Conservation (phyloP, 495 filamentous ascomycete genomes). For the Oidiodendron maius region DNA sequence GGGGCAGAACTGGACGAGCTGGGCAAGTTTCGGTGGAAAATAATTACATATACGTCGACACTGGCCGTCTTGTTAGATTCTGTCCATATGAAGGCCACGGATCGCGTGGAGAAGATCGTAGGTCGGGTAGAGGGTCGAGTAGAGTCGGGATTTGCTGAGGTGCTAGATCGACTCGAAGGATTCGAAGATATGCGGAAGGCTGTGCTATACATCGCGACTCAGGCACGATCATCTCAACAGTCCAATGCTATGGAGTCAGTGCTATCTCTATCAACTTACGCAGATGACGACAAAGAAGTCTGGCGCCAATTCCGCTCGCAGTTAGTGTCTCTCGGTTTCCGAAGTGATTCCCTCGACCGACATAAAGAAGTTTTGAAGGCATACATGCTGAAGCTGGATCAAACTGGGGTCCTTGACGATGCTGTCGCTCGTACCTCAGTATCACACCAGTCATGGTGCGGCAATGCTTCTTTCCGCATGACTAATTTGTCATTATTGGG, state of each 20-base stretch:
- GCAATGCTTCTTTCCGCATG: not conserved
- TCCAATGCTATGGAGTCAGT: not conserved
- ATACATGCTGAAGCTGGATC: not conserved
- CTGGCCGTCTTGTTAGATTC: not conserved
- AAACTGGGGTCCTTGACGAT: not conserved
- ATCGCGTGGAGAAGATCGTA: not conserved
- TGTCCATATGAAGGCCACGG: not conserved
- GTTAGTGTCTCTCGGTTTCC: not conserved
- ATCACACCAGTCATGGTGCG: not conserved
- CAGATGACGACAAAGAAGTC: not conserved
- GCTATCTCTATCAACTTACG: not conserved
- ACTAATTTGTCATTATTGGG: not conserved
- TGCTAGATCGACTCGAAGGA: not conserved
- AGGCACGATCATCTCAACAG: not conserved
- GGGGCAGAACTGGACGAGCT: conserved; percentile 9
- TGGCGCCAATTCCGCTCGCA: not conserved
- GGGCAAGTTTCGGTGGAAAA: conserved; percentile 6
- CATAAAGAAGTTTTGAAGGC: not conserved
- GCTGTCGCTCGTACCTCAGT: not conserved
- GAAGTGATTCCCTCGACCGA: not conserved
- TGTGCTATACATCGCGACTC: not conserved
- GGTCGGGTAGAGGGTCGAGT: not conserved
- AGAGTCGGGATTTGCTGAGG: not conserved
- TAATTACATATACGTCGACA: conserved; percentile 2
- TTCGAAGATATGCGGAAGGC: not conserved